phyloP scores from a whole-genome alignment of 805 yeast species.

The Torulaspora microellipsoides region DNA sequence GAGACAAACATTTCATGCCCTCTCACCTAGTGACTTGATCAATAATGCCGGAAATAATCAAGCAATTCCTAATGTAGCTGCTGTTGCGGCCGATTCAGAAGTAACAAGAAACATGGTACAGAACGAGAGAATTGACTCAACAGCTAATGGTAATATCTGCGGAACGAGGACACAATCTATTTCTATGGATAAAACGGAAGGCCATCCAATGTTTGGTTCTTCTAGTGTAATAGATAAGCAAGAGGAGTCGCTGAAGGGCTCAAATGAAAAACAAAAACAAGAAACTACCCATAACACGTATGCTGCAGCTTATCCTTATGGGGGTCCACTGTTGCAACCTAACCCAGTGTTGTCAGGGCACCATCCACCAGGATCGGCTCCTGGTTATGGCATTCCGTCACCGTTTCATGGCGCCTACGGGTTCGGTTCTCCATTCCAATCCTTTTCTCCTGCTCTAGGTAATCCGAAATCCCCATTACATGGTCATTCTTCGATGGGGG shows the following conservation, averaged over 20 bases:
- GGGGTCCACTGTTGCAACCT: constrained; percentile 32
- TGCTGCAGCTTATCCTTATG: constrained; percentile 34
- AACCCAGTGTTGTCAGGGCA: constrained; percentile 28
- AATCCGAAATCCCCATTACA: constrained; percentile 24
- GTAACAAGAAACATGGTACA: neutral
- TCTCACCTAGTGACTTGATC: constrained; percentile 25
- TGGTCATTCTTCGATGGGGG: constrained; percentile 20
- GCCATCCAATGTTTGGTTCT: constrained; percentile 12
- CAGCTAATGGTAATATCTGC: neutral
- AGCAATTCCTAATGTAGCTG: constrained; percentile 2
- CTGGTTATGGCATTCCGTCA: constrained; percentile 28
- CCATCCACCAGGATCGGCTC: constrained; percentile 19
- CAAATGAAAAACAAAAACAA: constrained; percentile 15
- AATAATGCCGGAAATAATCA: constrained; percentile 6
- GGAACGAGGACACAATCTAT: constrained; percentile 28
- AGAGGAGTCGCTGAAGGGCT: neutral
- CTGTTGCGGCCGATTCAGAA: neutral
- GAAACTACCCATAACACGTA: constrained; percentile 21
- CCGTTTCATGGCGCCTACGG: constrained; percentile 33
- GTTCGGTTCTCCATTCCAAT: constrained; percentile 31
- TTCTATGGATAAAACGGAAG: constrained; percentile 24
- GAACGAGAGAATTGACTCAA: neutral
- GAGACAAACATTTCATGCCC: constrained; percentile 34
- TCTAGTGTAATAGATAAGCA: neutral
- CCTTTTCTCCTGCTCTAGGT: constrained; percentile 30